Evolutionary conservation across 495 filamentous ascomycete genomes (phyloP).

Genomic region (Penicillium soppii): DNA sequence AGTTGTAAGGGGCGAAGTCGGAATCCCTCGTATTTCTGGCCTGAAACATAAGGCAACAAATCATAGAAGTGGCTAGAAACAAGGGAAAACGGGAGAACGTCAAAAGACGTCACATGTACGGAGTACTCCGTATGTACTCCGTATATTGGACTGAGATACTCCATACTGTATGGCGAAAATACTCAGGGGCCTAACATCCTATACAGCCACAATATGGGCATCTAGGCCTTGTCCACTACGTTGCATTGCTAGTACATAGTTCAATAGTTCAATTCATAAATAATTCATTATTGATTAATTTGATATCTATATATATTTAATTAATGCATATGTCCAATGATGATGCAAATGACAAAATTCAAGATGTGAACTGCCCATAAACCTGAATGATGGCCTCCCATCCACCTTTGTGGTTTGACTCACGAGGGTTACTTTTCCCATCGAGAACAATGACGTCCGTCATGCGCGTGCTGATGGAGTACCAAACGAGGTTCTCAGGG

Average conservation of each 20-base stretch:
- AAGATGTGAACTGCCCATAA: conserved; percentile 28
- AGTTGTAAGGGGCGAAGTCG: conserved; percentile 2
- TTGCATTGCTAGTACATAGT: too few relatives aligned
- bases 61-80: conserved; percentile 9
- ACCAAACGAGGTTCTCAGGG: conserved; percentile 38
- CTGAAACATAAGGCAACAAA: not conserved
- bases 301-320: conserved; percentile 7
- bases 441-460: conserved; percentile 43
- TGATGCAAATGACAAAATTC: not conserved
- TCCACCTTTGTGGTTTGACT: conserved; percentile 47
- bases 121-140: too few relatives aligned
- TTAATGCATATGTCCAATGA: conserved; percentile 12
- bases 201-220: too few relatives aligned
- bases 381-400: conserved; percentile 57
- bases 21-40: not conserved
- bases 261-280: not conserved
- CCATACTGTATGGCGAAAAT: too few relatives aligned
- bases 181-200: too few relatives aligned
- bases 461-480: conserved; percentile 40
- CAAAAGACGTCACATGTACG: not conserved
- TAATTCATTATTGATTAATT: not conserved
- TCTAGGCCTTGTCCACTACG: not conserved
- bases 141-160: too few relatives aligned
- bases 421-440: conserved; percentile 27
- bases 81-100: not conserved